Evolutionary conservation across 1,284 basidiomycete species (phyloP), one percentile per base, ranked within the genome.

Genomic region (Leccinum griseonigrum): DNA sequence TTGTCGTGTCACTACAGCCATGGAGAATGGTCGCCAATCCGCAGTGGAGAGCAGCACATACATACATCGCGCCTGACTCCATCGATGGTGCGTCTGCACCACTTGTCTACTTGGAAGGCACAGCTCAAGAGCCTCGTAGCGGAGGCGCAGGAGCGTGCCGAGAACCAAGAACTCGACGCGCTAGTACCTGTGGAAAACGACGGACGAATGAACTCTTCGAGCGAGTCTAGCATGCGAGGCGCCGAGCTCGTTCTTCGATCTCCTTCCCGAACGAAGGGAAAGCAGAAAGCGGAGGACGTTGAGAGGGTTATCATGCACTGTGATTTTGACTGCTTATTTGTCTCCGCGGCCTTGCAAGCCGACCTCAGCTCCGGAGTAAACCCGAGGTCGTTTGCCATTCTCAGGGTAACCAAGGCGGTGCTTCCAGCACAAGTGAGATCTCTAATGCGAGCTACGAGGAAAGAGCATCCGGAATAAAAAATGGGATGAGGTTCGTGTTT

Each of bases 281-380:
- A 90, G 69, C 82, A 75, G 32, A 82, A 80, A 61, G 83, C 76
- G 51, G 77, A 73, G 56, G 76, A 75, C 11, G 54, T 64, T 36
- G 84, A 89, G 54, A 82, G 85, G 13, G 85, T 93, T 16, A 91
- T 97, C 68, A 91, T 97, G 85, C 95, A 98, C 70, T 93, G 94
- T 69, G 95, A 98, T 75, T 98, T 99, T 70, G 97, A 99, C 73
- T 94, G 91, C 69, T 99, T 98, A 81, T 99, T 99, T 71, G 95
- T 98, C 11, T 88, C 92, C 1, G 95, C 90, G 93, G 94, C 0
- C 75, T 97, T 54, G 80, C 91, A 3, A 85, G 82, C 58, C 80
- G 92, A 0, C 92, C 93, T 0, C 83, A 96, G 62, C 75, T 97
- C 48, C 86, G 84, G 57, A 94, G 94, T 1, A 92, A 92, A 72